These are phyloP conservation scores for Ophidiomyces ophidiicola DNA, from an alignment of 2,329 filamentous ascomycete species.

Conservation along the genomic window DNA sequence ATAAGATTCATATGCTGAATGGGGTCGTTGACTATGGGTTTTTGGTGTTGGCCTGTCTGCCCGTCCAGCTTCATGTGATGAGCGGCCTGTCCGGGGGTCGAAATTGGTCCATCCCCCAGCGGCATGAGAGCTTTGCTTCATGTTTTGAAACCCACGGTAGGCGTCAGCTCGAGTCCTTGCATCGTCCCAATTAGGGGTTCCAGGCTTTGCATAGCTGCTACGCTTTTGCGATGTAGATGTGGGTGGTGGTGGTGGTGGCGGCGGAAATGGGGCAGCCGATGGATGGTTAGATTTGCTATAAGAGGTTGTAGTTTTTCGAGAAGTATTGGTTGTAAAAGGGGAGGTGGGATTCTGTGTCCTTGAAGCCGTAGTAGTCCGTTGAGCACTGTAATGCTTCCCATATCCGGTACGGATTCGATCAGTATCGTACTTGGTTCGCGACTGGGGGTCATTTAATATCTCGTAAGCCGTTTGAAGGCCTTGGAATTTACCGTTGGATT, in stretches of 20 bases:
- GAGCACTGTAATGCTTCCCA: slow-evolving; percentile 20
- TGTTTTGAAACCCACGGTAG: slow-evolving; percentile 35
- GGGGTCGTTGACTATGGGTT: slow-evolving; percentile 21
- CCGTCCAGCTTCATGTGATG: slow-evolving; percentile 9
- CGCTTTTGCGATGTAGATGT: slow-evolving; percentile 32
- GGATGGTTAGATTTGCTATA: slow-evolving; percentile 6
- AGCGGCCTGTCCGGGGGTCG: slow-evolving; percentile 28
- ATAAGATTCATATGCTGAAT: slow-evolving; percentile 32
- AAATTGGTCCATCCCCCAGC: slow-evolving; percentile 29
- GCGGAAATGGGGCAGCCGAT: slow-evolving; percentile 4
- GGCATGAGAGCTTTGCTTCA: slow-evolving; percentile 23
- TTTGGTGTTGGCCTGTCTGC: slow-evolving; percentile 12
- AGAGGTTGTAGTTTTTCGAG: slow-evolving; percentile 14
- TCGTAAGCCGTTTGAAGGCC: slow-evolving; percentile 78
- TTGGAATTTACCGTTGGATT: slow-evolving; percentile 72
- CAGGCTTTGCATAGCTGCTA: slow-evolving; percentile 31
- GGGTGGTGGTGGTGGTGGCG: slow-evolving; percentile 20
- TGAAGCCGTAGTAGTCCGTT: slow-evolving; percentile 16
- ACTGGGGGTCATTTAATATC: slow-evolving; percentile 50
- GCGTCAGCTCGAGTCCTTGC: slow-evolving; percentile 34
- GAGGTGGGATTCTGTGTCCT: slow-evolving; percentile 17
- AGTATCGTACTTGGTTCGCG: slow-evolving; percentile 50
- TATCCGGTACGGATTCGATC: slow-evolving; percentile 43
- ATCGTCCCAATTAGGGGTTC: slow-evolving; percentile 30
- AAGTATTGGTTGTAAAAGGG: slow-evolving; percentile 16